Base-by-base conservation (phyloP, 495 filamentous ascomycete genomes). In the Umbilicaria muhlenbergii region DNA sequence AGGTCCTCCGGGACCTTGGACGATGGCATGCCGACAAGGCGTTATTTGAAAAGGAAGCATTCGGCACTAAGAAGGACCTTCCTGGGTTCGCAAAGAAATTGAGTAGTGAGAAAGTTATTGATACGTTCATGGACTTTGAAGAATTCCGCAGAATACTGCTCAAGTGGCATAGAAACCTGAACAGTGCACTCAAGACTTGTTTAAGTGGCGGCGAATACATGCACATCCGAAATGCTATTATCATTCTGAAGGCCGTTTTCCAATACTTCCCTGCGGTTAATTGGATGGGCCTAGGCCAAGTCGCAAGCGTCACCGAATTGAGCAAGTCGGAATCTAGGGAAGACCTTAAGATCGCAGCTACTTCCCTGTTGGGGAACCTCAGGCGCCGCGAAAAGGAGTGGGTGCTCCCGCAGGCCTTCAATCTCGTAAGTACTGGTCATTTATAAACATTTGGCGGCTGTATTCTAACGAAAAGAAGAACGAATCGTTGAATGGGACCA, bases 171-270 rank as follows among this genome's bases (percentile, higher is more conserved):
- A 75, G 78, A 34, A 69, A 78, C 21, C 62, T 99, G 28, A 75
- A 77, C 51, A 67, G 60, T 14, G 84, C 87, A 2, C 59, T 99
- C 36, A 83, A 83, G 51, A 69, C 65, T 15, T 94, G 88, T 58
- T 68, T 96, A 19, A 70, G 73, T 13, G 75, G 77, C 11, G 77
- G 71, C 47, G 88, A 99, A 57, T 99, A 91, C 71, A 96, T 94
- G 86, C 87, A 94, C 58, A 94, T 96, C 55, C 76, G 86, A 11
- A 99, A 99, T 56, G 84, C 87, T 31, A 92, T 95, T 50, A 87
- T 79, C 44, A 65, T 96, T n/a, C 68, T 95, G 42, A 94, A 91
- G 56, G 71, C 75, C 6, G 68, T 92, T 34, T 70, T 80, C 31
- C 74, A 81, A 24, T 68, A 77, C 52, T 96, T 92, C 71, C 92